Evolutionary conservation across 1,139 yeast species (phyloP).

Genomic region (Hansenula lynferdii): DNA sequence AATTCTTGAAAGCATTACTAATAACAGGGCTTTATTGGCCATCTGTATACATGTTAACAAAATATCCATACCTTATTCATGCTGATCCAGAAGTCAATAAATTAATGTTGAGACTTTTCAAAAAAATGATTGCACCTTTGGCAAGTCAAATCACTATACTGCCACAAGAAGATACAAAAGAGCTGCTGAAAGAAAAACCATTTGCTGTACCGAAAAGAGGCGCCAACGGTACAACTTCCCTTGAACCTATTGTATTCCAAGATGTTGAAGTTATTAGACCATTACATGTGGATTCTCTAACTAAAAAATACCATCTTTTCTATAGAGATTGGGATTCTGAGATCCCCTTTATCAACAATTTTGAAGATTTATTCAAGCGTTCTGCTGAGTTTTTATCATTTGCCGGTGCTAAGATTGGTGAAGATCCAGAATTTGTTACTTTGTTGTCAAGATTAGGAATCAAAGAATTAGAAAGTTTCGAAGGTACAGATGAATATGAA

Average conservation of each 20-base stretch:
- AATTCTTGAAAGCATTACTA: constrained; percentile 50
- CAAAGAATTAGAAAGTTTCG: constrained; percentile 27
- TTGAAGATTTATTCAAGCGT: constrained; percentile 40
- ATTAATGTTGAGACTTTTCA: constrained; percentile 46
- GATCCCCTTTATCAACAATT: constrained; percentile 33
- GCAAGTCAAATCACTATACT: constrained; percentile 23
- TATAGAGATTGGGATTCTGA: constrained; percentile 45
- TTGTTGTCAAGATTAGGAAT: constrained; percentile 59
- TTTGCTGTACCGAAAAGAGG: constrained; percentile 22
- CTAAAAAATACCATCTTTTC: constrained; percentile 40
- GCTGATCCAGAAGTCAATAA: constrained; percentile 48
- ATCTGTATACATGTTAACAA: constrained; percentile 51
- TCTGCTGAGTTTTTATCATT: constrained; percentile 50
- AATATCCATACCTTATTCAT: constrained; percentile 59
- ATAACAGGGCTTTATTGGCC: constrained; percentile 63
- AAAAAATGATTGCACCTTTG: constrained; percentile 47
- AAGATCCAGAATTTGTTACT: constrained; percentile 43
- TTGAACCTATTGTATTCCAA: constrained; percentile 25
- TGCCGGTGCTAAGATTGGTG: constrained; percentile 53
- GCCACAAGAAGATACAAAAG: constrained; percentile 12
- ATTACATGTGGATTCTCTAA: constrained; percentile 21
- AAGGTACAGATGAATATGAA: constrained; percentile 14
- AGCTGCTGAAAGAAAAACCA: constrained; percentile 18
- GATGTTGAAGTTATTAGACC: constrained; percentile 16
- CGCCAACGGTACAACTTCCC: constrained; percentile 29